Evolutionary conservation across 495 filamentous ascomycete genomes (phyloP), one percentile per base, ranked within the genome.

Genomic region (Penicillium subrubescens): DNA sequence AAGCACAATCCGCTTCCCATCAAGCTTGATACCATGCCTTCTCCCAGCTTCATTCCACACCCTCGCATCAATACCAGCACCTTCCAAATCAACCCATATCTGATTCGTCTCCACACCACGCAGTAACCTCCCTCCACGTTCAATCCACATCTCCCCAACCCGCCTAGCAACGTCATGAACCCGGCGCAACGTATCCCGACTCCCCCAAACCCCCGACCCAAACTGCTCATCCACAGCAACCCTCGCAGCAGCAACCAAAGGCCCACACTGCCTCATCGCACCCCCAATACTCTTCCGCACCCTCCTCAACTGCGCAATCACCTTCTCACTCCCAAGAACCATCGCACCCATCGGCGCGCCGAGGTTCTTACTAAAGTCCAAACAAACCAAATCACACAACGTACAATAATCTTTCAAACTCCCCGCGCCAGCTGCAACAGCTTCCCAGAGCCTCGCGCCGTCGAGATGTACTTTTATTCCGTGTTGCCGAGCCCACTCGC

Each of bases 1-100:
- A 31, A 60, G 23, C 3, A 60, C 57, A 19, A 60, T 46, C 23
- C 57, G n/a, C 19, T 50, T 50, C 2, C 57, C 57, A 33, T 60
- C 57, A 17, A 60, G 19, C 25, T 6, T 31, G 21, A 60, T 21
- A 5, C 57, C 57, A 35, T 60, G 27, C 23, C 33, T 60, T 2
- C n/a, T 34, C n/a, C 57, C 57, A 23, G 50, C 37, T 10, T 6
- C 31, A 19, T 35, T 39, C 31, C 31, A 57, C 19, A 7, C 7
- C 15, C n/a, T 8, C 23, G 34, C 27, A 11, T 37, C 35, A 21
- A 37, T 21, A 2, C 54, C 54, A 10, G 33, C 54, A 25, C 3
- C 0, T 25, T 39, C 19, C 17, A 57, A 23, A 39, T 57, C 54
- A 5, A 57, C n/a, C 54, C 54, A 57, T 0, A 57, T 33, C 35